These are phyloP conservation scores for Colletotrichum scovillei DNA, from an alignment of 2,329 filamentous ascomycete species.

Conservation along the genomic window DNA sequence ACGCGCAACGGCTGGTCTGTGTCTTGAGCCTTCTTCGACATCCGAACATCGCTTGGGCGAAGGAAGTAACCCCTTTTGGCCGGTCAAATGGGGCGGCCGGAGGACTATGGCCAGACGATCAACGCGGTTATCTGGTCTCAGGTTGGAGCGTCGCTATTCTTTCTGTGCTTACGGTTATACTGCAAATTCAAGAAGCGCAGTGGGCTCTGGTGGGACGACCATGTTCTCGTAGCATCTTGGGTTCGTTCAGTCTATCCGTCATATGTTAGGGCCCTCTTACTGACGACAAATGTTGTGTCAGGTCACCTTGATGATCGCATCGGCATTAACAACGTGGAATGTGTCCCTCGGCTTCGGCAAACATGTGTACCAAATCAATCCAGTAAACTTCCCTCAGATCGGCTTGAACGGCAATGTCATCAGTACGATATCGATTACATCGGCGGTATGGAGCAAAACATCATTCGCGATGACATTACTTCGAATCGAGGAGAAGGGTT, in stretches of 20 bases:
- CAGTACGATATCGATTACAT: conserved; percentile 46
- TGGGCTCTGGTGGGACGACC: conserved; percentile 44
- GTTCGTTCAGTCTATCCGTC: conserved; percentile 22
- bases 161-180: conserved; percentile 39
- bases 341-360: conserved; percentile 36
- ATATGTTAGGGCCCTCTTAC: neutral
- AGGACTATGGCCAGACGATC: conserved; percentile 31
- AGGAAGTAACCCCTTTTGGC: neutral
- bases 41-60: neutral
- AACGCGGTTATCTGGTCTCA: conserved; percentile 38
- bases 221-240: conserved; percentile 40
- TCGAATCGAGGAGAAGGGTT: conserved; percentile 43
- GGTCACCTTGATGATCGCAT: conserved; percentile 14
- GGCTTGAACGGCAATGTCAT: conserved; percentile 42
- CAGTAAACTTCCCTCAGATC: conserved; percentile 21
- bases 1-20: conserved; percentile 24
- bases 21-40: neutral
- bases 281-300: neutral
- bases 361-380: conserved; percentile 31
- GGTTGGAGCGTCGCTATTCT: conserved; percentile 35
- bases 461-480: conserved; percentile 52
- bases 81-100: conserved; percentile 27
- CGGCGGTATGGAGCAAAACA: conserved; percentile 50
- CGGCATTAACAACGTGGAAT: conserved; percentile 1
- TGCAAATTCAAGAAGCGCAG: conserved; percentile 40